These are phyloP conservation scores for Rhipidocladum racemiflorum DNA, from an alignment of 176 grass and related monocot species.

Conservation along the genomic window DNA sequence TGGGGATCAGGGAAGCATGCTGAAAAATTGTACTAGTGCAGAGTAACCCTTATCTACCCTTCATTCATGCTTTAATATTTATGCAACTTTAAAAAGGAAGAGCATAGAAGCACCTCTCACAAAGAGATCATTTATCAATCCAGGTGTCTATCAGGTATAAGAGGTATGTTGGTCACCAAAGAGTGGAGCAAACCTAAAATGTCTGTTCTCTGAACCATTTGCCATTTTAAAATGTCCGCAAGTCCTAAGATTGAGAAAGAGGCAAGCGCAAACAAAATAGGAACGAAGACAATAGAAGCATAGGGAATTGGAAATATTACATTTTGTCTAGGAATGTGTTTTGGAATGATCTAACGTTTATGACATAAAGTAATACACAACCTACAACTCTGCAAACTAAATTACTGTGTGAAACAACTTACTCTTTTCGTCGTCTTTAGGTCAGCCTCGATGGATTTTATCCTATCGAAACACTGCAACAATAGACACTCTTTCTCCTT, in stretches of 20 bases:
- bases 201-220: neutral
- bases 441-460: constrained; percentile 70
- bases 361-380: neutral
- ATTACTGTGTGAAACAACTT: constrained; percentile 9
- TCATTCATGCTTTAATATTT: too few species aligned
- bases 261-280: neutral
- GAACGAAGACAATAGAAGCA: neutral
- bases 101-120: too few species aligned
- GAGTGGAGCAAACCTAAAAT: neutral
- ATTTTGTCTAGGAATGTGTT: neutral
- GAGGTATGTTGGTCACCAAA: neutral
- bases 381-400: neutral
- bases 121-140: neutral
- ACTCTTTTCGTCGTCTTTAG: constrained; percentile 51
- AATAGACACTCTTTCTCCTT: constrained; percentile 62
- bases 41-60: too few species aligned
- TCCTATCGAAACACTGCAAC: constrained; percentile 62
- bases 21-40: neutral
- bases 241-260: too few species aligned
- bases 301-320: neutral
- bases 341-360: neutral
- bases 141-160: neutral
- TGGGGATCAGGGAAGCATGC: neutral
- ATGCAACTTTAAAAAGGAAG: too few species aligned
- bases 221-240: neutral